Evolutionary conservation across 139 green algal genomes (phyloP).

Genomic region (Ettlia oleoabundans): DNA sequence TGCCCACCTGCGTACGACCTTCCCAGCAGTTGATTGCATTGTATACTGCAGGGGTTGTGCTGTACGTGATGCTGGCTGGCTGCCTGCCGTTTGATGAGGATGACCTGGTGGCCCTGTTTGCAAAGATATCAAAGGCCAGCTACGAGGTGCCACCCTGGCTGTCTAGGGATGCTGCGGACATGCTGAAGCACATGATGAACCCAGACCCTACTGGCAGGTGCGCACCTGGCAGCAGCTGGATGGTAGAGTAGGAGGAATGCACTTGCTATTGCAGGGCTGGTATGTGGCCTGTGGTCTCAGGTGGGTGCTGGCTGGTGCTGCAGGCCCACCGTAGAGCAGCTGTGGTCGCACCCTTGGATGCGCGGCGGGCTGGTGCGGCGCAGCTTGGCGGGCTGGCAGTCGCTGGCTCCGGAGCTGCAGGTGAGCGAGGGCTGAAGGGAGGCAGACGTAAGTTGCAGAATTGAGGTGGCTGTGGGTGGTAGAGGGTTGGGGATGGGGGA

Average conservation of each 20-base stretch:
- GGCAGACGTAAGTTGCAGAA: no score
- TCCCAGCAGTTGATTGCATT: not conserved
- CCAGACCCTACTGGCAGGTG: slow-evolving; percentile 35
- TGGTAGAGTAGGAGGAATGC: not conserved
- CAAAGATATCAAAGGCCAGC: slow-evolving; percentile 46
- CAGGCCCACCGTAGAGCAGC: slow-evolving; percentile 45
- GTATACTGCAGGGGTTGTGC: slow-evolving; percentile 43
- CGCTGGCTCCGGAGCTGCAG: not conserved
- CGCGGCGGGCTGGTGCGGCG: not conserved
- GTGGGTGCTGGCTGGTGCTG: not conserved
- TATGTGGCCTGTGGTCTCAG: not conserved
- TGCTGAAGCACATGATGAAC: slow-evolving; percentile 51
- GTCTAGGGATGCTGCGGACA: slow-evolving; percentile 8
- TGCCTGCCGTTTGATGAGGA: slow-evolving; percentile 67
- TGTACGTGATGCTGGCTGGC: slow-evolving; percentile 61
- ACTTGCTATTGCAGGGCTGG: not conserved
- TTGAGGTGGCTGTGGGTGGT: not conserved
- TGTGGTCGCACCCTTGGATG: slow-evolving; percentile 57
- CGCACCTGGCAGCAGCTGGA: not conserved
- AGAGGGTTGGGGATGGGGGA: no score
- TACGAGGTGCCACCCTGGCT: slow-evolving; percentile 57
- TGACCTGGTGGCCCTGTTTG: slow-evolving; percentile 47
- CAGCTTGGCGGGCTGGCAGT: not conserved
- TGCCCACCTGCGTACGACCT: not conserved
- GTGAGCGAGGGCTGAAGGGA: not conserved